phyloP scores from a whole-genome alignment of 2,329 filamentous ascomycete genomes.

The Furcasterigmium furcatum region DNA sequence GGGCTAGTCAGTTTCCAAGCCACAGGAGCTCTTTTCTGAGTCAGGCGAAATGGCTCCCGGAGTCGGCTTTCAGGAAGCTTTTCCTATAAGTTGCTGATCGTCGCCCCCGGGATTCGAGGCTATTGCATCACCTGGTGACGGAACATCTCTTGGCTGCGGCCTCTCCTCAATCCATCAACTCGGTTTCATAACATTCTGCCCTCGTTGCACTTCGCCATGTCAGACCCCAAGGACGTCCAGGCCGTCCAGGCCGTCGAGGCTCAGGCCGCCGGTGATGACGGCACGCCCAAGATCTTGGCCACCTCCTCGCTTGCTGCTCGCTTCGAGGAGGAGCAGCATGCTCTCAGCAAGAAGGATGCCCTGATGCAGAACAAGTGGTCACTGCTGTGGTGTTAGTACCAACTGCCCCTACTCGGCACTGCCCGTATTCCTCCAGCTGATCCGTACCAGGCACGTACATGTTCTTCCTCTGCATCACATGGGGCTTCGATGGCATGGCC shows the following conservation, averaged over 20 bases:
- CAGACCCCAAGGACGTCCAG: not conserved
- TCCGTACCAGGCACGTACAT: constrained; percentile 8
- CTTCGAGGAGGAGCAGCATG: constrained; percentile 8
- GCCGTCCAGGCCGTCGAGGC: not conserved
- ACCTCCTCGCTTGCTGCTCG: constrained; percentile 1
- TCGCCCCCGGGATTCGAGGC: too few relatives aligned
- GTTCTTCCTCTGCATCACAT: constrained; percentile 14
- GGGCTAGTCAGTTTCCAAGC: too few relatives aligned
- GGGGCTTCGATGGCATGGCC: constrained; percentile 29
- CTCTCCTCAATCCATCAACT: not conserved
- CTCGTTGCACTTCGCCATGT: not conserved
- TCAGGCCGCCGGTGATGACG: too few relatives aligned
- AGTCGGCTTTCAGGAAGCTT: not conserved
- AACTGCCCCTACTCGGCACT: too few relatives aligned
- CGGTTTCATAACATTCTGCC: not conserved
- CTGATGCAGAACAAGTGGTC: constrained; percentile 5
- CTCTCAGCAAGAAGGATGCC: constrained; percentile 4
- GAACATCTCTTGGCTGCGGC: too few relatives aligned
- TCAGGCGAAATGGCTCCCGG: too few relatives aligned
- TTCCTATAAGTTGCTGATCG: not conserved
- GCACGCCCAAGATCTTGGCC: too few relatives aligned
- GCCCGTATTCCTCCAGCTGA: too few relatives aligned
- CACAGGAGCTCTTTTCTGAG: too few relatives aligned
- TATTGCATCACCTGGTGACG: too few relatives aligned
- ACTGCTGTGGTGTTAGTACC: not conserved